Conservation (phyloP, 2,329 filamentous ascomycete genomes). For the Diaporthe sp. region DNA sequence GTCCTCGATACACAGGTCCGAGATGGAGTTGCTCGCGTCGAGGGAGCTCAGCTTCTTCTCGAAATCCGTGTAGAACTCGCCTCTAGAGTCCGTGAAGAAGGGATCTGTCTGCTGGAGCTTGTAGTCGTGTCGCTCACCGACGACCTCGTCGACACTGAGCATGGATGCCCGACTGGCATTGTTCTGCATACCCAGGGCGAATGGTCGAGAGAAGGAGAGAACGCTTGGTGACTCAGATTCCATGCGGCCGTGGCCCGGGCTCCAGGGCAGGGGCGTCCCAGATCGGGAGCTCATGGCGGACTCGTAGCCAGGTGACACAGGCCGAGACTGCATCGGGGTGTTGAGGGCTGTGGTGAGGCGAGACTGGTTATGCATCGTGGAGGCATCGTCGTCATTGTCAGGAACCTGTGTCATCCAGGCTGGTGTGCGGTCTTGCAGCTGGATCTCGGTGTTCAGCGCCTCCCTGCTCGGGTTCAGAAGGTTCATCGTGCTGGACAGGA, state of each 20-base stretch:
- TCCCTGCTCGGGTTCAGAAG: conserved; percentile 40
- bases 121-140: conserved; percentile 73
- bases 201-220: conserved; percentile 21
- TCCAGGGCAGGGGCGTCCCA: conserved; percentile 36
- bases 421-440: conserved; percentile 38
- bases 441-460: conserved; percentile 31
- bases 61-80: conserved; percentile 72
- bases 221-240: conserved; percentile 38
- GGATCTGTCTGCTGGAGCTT: conserved; percentile 77
- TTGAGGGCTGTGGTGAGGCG: conserved; percentile 41
- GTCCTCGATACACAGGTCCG: conserved; percentile 74
- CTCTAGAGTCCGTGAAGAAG: conserved; percentile 76
- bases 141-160: conserved; percentile 69
- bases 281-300: conserved; percentile 38
- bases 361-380: conserved; percentile 19
- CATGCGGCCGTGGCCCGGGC: conserved; percentile 36
- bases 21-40: conserved; percentile 68
- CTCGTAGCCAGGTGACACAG: conserved; percentile 41
- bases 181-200: conserved; percentile 42
- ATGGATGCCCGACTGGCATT: conserved; percentile 58
- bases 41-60: conserved; percentile 69
- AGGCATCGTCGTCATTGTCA: conserved; percentile 34
- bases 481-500: conserved; percentile 43
- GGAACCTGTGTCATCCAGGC: conserved; percentile 37
- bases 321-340: conserved; percentile 43